Evolutionary conservation across 73 alveolate species (phyloP), one percentile per base, ranked within the genome.

Genomic region (Tetrahymena malaccensis): DNA sequence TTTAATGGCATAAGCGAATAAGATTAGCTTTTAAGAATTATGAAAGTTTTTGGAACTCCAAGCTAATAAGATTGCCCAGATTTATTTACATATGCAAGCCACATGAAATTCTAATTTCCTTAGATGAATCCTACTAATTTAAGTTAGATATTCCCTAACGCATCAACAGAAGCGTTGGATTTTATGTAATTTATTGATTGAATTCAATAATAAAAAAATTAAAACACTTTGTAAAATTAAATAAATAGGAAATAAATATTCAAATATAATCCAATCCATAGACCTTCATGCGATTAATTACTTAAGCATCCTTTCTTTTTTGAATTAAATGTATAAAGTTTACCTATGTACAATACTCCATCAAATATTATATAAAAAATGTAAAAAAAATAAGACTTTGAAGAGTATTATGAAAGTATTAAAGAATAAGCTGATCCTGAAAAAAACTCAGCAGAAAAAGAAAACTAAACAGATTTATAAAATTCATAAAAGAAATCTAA

Each of bases 1-100:
- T 96, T 97, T 85, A 96, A 96, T 34, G 98, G 98, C 11, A 85
- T 96, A 85, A 94, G 93, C 58, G 96, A 55, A 43, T 4, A 35
- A 37, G 98, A 96, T 84, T 93, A 96, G 43, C 96, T 96, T 43
- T 35, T 40, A 19, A 85, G 55, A 22, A 84, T 95, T 34, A 93
- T 96, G 35, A 43, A 93, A 43, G 97, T 94, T 21, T 93, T 97
- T 34, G 94, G 94, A 55, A 43, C 94, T 27, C 97, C 97, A 27
- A 95, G 19, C 35, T 55, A 44, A 27, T 27, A 43, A 12, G 94
- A 95, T 33, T 95, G 97, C 93, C 97, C 97, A 5, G 97, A 95
- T 33, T 94, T 93, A 34, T 57, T n/a, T 27, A 43, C 33, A 19
- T 35, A 56, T 55, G 95, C 94, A 27, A 34, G 84, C 8, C 34